Base-by-base conservation (phyloP, 768 basidiomycete genomes). In the Boletus bicolor region DNA sequence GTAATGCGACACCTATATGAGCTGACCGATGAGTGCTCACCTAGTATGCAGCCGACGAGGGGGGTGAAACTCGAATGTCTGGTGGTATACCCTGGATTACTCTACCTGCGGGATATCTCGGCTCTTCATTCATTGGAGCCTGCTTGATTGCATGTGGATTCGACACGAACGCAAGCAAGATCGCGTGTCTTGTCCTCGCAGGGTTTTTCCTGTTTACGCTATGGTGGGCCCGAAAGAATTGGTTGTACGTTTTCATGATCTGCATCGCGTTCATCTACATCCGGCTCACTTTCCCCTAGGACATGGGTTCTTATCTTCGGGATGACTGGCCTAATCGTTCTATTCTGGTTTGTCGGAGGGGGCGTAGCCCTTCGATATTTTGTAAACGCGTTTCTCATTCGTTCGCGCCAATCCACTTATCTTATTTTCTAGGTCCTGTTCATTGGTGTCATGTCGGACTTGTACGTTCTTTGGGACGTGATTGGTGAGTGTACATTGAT, bases 391-490 rank as follows among this genome's bases (percentile, higher is more conserved):
- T 21, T 26, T 36, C 12, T 21, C 21, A 8, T 28, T 19, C 12
- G 26, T 44, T 17, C 4, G 14, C 19, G n/a, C 4, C 32, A 17
- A 35, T 39, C 14, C 26, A 28, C 37, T 55, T 36, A 53, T 42
- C n/a, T 0, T 26, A 8, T 37, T 15, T 7, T 32, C 43, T 30
- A 89, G 89, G 76, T 93, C 11, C 69, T 93, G 26, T 93, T 93
- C 68, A 82, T 93, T 35, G 91, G 91, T 17, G 82, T 84, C 58
- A 93, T 93, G 91, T 90, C 87, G 8, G 90, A 88, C 70, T 75
- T 93, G 75, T 93, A 93, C 62, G 86, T 84, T 49, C 77, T 92
- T 2, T 95, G 91, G 89, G 93, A 96, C 62, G 87, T 96, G 48
- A 78, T 92, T 35, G 89, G 91, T 85, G 51, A 55, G 79, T 71